Evolutionary conservation across 441 rosid genomes (phyloP), one percentile per base, ranked within the genome.

Genomic region (Mallotus japonicus): DNA sequence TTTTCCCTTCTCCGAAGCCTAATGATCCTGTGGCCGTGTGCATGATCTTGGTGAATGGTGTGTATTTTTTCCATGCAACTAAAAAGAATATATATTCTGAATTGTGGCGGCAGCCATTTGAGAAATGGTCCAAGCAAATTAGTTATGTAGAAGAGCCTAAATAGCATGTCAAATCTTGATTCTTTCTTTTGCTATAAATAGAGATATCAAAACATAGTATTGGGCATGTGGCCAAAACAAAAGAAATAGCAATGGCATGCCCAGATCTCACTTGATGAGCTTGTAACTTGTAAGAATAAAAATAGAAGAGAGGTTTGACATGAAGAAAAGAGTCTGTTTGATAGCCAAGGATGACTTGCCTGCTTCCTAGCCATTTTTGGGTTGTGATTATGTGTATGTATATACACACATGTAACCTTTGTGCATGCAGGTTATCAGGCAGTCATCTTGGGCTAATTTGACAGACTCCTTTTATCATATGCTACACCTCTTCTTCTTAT

Each of bases 311-410:
- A 19, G 66, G 16, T n/a, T 22, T 47, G 3, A 46, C 65, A 58
- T 49, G 59, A 62, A 50, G 56, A 47, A 1, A 46, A 53, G 40
- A 11, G 9, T 72, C 32, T 72, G 46, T 62, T 40, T 51, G 19
- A 11, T 53, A 72, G 69, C 75, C 60, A 40, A 62, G 75, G 69
- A 72, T 24, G 75, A 54, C 28, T 72, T 72, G 69, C 54, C 75
- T 37, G 32, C 16, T 28, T 51, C 69, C 62, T 53, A 50, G 2
- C 24, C 15, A 62, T 19, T 19, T 11, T 42, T 3, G 62, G 61
- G 22, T 8, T 7, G 6, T 58, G 20, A 0, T 34, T 13, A 28
- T 24, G 14, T 20, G 64, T 7, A 40, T 0, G 32, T 0, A n/a
- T 42, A 0, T 5, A 42, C 19, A 32, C 1, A 28, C 1, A 17